Conservation (phyloP, 805 yeast species). For the Wickerhamiella azyma region DNA sequence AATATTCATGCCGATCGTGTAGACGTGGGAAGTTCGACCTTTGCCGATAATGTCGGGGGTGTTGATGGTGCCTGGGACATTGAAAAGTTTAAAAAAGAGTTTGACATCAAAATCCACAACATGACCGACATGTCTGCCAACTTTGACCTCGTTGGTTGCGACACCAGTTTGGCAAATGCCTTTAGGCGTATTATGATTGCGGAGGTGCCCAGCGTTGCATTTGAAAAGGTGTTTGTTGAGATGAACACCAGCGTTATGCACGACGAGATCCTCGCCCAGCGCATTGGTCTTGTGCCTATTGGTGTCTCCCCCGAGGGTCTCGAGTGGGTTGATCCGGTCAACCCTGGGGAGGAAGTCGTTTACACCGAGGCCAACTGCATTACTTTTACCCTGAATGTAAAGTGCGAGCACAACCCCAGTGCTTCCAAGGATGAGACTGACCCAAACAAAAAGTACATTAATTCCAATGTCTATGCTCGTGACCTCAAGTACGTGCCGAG, state of each 20-base stretch:
- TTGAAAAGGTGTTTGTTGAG: slow-evolving; percentile 79
- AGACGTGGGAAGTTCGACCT: slow-evolving; percentile 49
- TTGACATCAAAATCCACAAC: slow-evolving; percentile 49
- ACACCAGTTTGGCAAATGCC: slow-evolving; percentile 90
- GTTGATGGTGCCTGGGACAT: slow-evolving; percentile 70
- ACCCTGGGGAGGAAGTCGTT: slow-evolving; percentile 9
- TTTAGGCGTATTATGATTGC: slow-evolving; percentile 94
- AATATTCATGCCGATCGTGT: slow-evolving; percentile 19
- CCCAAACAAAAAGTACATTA: slow-evolving; percentile 71
- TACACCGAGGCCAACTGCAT: slow-evolving; percentile 83
- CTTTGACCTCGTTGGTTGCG: slow-evolving; percentile 76
- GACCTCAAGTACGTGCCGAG: slow-evolving; percentile 86
- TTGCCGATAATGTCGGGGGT: slow-evolving; percentile 67
- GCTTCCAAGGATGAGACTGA: slow-evolving; percentile 67
- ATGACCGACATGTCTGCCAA: slow-evolving; percentile 53
- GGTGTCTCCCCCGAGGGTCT: slow-evolving; percentile 81
- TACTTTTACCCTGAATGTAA: slow-evolving; percentile 65
- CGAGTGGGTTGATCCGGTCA: slow-evolving; percentile 45
- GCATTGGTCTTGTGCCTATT: slow-evolving; percentile 86
- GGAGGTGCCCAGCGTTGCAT: slow-evolving; percentile 92
- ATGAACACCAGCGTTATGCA: slow-evolving; percentile 95
- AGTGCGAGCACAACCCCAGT: slow-evolving; percentile 74
- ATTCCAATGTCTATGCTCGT: slow-evolving; percentile 76
- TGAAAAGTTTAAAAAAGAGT: slow-evolving; percentile 57
- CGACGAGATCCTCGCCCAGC: slow-evolving; percentile 91